Conservation (phyloP, 768 basidiomycete genomes). For the Termitomyces titanicus region DNA sequence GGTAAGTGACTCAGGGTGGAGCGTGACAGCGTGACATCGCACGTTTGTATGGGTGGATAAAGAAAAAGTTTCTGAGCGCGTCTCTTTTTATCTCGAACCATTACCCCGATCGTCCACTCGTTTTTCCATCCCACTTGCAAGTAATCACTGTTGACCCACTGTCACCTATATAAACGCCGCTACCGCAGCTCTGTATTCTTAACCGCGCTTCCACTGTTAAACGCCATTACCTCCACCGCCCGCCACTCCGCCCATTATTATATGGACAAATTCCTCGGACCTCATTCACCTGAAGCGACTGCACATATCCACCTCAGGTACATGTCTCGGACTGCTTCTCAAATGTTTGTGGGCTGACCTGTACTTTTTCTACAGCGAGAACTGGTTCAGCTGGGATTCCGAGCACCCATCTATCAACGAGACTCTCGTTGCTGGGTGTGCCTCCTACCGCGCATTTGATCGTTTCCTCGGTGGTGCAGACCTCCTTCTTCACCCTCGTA, state of each 20-base stretch:
- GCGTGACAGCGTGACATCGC: conserved; percentile 18
- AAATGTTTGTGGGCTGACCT: conserved; percentile 6
- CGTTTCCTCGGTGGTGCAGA: conserved; percentile 71
- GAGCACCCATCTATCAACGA: conserved; percentile 70
- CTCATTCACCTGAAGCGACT: conserved; percentile 69
- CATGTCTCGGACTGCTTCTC: conserved; percentile 18
- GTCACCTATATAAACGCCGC: conserved; percentile 10
- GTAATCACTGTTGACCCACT: conserved; percentile 9
- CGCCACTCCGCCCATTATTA: conserved; percentile 13
- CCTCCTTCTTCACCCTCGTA: conserved; percentile 66
- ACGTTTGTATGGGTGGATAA: conserved; percentile 21
- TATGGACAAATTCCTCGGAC: conserved; percentile 74
- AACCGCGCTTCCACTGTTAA: conserved; percentile 9
- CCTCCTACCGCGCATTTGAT: conserved; percentile 77
- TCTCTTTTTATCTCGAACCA: conserved; percentile 6
- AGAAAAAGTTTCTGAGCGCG: conserved; percentile 4
- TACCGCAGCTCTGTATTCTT: conserved; percentile 3
- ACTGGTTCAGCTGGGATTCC: conserved; percentile 65
- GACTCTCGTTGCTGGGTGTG: conserved; percentile 69
- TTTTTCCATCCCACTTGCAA: conserved; percentile 26
- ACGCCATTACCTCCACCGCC: conserved; percentile 10
- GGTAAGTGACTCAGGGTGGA: background rate
- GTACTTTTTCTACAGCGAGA: conserved; percentile 44
- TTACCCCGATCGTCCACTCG: conserved; percentile 5
- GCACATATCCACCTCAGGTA: conserved; percentile 70